phyloP scores from a whole-genome alignment of 805 yeast species.

The Metschnikowia matae region DNA sequence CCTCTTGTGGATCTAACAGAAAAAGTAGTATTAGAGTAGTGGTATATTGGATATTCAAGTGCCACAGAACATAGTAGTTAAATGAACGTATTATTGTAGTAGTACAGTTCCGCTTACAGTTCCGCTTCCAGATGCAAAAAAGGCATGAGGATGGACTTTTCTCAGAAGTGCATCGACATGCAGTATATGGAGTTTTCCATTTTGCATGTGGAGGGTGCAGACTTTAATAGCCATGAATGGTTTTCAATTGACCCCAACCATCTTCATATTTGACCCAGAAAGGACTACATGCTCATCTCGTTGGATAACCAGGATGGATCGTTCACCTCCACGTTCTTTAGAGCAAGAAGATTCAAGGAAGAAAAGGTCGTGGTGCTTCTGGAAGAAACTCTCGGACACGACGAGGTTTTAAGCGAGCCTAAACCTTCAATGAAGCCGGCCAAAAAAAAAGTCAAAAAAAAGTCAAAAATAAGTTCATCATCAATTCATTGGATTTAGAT shows the following conservation, averaged over 20 bases:
- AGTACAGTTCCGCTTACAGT: no score
- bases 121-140: slow-evolving; percentile 67
- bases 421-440: slow-evolving; percentile 10
- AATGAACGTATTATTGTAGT: no score
- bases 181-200: slow-evolving; percentile 78
- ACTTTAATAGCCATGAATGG: slow-evolving; percentile 25
- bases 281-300: slow-evolving; percentile 83
- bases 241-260: slow-evolving; percentile 67
- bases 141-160: slow-evolving; percentile 59
- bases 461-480: slow-evolving; percentile 41
- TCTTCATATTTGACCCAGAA: slow-evolving; percentile 91
- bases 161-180: slow-evolving; percentile 78
- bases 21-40: no score
- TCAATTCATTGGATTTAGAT: slow-evolving; percentile 59
- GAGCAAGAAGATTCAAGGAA: slow-evolving; percentile 44
- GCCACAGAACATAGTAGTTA: no score
- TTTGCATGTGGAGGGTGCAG: slow-evolving; percentile 43
- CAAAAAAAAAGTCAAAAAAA: no score
- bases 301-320: slow-evolving; percentile 81
- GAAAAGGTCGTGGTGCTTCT: slow-evolving; percentile 57
- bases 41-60: no score
- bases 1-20: no score
- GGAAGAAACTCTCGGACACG: slow-evolving; percentile 47
- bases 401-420: background rate
- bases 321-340: slow-evolving; percentile 86